Percentiles rank a stretch among this genome's conserved stretches.
Conservation (phyloP, 805 yeast species). For the Suhomyces faveliae region DNA sequence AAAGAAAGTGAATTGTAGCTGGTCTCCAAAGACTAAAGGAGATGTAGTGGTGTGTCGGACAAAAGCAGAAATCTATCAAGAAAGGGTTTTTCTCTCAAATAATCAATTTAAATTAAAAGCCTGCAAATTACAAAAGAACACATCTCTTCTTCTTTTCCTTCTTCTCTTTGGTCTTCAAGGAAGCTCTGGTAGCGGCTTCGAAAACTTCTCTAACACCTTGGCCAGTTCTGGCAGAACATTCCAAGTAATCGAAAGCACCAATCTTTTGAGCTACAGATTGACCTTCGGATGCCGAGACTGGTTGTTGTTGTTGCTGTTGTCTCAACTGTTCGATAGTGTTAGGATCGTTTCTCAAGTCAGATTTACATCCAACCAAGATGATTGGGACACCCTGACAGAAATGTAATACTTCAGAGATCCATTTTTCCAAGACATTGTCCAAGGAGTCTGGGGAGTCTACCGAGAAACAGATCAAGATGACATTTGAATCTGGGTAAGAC, state of each 20-base stretch:
- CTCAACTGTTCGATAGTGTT: conserved; percentile 26
- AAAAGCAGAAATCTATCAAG: conserved; percentile 1
- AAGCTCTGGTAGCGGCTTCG: conserved; percentile 30
- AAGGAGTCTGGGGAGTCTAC: conserved; percentile 32
- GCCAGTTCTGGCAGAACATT: conserved; percentile 36
- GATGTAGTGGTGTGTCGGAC: neutral
- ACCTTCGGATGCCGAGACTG: conserved; percentile 24
- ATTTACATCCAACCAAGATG: conserved; percentile 37
- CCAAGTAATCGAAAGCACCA: conserved; percentile 33
- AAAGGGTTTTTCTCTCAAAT: neutral
- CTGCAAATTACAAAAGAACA: conserved; percentile 23
- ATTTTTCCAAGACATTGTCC: conserved; percentile 35
- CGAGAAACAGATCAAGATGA: conserved; percentile 38
- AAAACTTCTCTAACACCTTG: conserved; percentile 32
- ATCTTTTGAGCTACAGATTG: conserved; percentile 27
- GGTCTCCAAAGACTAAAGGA: neutral
- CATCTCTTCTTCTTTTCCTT: conserved; percentile 31
- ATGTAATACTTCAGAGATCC: conserved; percentile 43
- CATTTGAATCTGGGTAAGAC: conserved; percentile 39
- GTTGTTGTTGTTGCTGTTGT: conserved; percentile 24
- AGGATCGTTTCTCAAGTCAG: conserved; percentile 32
- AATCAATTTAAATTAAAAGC: neutral
- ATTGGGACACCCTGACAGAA: conserved; percentile 38
- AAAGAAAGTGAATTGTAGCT: conserved; percentile 2
- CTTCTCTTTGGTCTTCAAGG: conserved; percentile 29